Base-by-base conservation (phyloP, 2,329 filamentous ascomycete species). In the Alternaria tenuissima region DNA sequence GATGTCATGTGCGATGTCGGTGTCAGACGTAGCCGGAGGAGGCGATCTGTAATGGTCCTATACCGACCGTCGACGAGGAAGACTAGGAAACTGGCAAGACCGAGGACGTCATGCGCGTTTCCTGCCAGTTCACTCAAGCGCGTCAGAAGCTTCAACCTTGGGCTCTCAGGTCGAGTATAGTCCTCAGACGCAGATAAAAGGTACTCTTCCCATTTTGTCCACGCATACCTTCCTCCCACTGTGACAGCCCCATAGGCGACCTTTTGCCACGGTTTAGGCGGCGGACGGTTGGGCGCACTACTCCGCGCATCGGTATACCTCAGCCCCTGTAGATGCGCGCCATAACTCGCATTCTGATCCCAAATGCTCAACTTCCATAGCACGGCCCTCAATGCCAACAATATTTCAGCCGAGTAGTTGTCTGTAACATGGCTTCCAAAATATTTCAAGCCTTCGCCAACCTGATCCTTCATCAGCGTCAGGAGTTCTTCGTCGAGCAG, bases 311-410 rank as follows among this genome's bases (percentile, higher is more conserved):
- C 94, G 11, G 92, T 91, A 74, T 94, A 98, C 74, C 89, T 89
- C 28, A 99, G 85, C 64, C 96, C 96, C 79, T 99, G 95, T 51
- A 99, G 83, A 36, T 92, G 89, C 11, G 95, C 95, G 61, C 95
- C 95, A 78, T 99, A 98, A 5, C 92, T 96, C 39, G 95, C 92
- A 77, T 97, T 90, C 78, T 97, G 92, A 78, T 98, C 94, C 95
- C 95, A 99, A 59, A 99, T 89, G 16, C 91, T 93, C 63, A 99
- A 86, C 80, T 99, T 99, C 84, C 97, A 99, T 7, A 99, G 83
- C 3, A 93, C 83, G 2, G 90, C 88, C 47, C 94, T 86, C 57
- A 99, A 83, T 0, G 84, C 86, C 28, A 97, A 84, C 63, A 91
- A 84, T 55, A 98, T 94, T 80, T 98, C 95, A 53, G 91, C 85